Conservation (phyloP, 129 eudicot species). For the Pseudognaphalium luteoalbum region DNA sequence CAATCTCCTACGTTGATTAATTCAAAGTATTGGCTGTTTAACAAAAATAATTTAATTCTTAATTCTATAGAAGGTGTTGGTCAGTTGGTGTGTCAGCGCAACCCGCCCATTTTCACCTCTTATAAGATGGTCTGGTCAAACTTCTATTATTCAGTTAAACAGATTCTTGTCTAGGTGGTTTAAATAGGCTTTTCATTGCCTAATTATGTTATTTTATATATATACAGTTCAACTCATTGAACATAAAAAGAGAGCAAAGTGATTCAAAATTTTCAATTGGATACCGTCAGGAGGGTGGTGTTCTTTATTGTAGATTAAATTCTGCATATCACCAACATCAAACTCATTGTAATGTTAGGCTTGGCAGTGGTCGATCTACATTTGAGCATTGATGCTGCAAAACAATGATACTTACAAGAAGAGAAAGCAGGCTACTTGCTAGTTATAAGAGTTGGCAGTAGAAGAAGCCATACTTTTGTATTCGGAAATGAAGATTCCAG, state of each 20-base stretch:
- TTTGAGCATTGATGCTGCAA: not conserved
- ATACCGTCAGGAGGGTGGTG: not conserved
- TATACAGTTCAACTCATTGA: not conserved
- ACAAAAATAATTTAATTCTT: no score
- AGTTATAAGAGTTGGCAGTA: constrained; percentile 8
- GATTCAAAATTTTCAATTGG: not conserved
- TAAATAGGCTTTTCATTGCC: not conserved
- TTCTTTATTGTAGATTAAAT: constrained; percentile 58
- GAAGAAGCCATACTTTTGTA: constrained; percentile 16
- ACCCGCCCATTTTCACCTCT: not conserved
- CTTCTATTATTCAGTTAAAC: not conserved
- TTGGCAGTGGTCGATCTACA: not conserved
- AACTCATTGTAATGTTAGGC: not conserved
- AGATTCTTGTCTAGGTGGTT: not conserved
- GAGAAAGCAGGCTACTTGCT: constrained; percentile 18
- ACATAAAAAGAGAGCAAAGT: not conserved
- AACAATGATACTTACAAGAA: not conserved
- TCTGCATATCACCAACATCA: constrained; percentile 48
- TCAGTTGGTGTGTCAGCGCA: not conserved
- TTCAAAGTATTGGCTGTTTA: not conserved
- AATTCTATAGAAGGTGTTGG: not conserved
- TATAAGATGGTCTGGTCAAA: not conserved
- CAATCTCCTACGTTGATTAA: not conserved
- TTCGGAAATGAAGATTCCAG: not conserved
- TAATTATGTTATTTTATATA: not conserved